Evolutionary conservation across 2,329 filamentous ascomycete species (phyloP).

Genomic region (Epichloe coenophiala): DNA sequence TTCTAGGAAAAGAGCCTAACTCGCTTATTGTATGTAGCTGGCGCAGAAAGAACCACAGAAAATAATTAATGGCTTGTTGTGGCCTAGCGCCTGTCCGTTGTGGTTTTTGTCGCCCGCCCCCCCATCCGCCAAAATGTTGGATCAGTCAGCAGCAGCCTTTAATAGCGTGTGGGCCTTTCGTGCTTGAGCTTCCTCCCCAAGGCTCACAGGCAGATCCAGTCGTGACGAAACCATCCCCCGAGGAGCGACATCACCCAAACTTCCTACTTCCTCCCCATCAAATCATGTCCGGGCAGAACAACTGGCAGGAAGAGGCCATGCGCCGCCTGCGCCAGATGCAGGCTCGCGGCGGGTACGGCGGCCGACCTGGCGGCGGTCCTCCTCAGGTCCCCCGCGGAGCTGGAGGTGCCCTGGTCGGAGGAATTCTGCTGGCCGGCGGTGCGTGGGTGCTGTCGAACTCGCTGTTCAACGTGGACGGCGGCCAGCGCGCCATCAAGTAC

Average conservation of each 20-base stretch:
- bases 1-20: fast-evolving
- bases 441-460: slow-evolving; percentile 43
- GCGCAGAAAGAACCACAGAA: background rate
- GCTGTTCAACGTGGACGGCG: slow-evolving; percentile 82
- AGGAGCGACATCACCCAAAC: background rate
- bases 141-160: slow-evolving; percentile 4
- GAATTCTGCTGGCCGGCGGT: slow-evolving; percentile 33
- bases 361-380: slow-evolving; percentile 24
- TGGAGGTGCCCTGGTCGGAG: slow-evolving; percentile 26
- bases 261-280: background rate
- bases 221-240: background rate
- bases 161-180: background rate
- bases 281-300: slow-evolving; percentile 22
- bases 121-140: background rate
- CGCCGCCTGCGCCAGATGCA: slow-evolving; percentile 36
- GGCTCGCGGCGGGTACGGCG: slow-evolving; percentile 27
- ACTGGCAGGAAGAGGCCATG: slow-evolving; percentile 37
- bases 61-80: background rate
- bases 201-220: background rate
- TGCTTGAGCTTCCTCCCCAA: background rate
- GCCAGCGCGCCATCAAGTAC: slow-evolving; percentile 98
- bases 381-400: slow-evolving; percentile 28
- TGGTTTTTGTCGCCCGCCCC: too few species aligned
- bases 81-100: background rate
- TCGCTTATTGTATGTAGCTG: background rate